phyloP scores from a whole-genome alignment of 2,329 filamentous ascomycete genomes.

The Xylaria sp. region DNA sequence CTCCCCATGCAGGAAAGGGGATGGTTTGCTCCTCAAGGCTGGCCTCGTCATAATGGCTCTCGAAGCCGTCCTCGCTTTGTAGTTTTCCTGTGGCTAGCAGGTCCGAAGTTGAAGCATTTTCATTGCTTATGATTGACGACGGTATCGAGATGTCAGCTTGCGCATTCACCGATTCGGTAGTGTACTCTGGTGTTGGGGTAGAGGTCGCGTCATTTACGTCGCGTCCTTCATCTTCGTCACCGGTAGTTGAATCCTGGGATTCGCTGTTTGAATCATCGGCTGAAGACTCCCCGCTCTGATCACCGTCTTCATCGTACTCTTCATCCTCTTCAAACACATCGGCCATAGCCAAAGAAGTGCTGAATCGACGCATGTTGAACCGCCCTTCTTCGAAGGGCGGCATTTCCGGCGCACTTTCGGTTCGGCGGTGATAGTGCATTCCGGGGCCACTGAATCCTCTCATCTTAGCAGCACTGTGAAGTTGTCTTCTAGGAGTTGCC shows the following conservation, averaged over 20 bases:
- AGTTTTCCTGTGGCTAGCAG: conserved; percentile 35
- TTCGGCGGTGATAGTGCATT: conserved; percentile 70
- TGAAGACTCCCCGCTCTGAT: conserved; percentile 31
- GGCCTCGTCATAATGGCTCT: conserved; percentile 48
- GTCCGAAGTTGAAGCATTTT: conserved; percentile 43
- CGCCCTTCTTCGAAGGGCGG: conserved; percentile 63
- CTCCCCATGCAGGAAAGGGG: conserved; percentile 36
- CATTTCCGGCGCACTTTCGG: conserved; percentile 76
- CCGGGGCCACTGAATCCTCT: conserved; percentile 63
- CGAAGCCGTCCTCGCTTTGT: conserved; percentile 45
- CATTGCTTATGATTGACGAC: conserved; percentile 38
- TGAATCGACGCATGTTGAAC: conserved; percentile 56
- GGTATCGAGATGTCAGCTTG: conserved; percentile 13
- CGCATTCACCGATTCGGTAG: conserved; percentile 15
- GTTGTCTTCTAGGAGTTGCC: conserved; percentile 55
- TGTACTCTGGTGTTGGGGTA: conserved; percentile 32
- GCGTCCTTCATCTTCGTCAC: conserved; percentile 22
- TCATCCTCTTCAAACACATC: conserved; percentile 86
- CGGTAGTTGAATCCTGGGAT: conserved; percentile 22
- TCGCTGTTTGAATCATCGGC: conserved; percentile 28
- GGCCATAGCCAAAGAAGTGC: conserved; percentile 69
- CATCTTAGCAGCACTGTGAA: conserved; percentile 72
- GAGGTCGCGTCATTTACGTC: conserved; percentile 25
- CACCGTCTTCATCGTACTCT: conserved; percentile 53
- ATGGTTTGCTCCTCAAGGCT: conserved; percentile 44